Base-by-base conservation (phyloP, 139 green algal genomes). In the Haematococcus lacustris region DNA sequence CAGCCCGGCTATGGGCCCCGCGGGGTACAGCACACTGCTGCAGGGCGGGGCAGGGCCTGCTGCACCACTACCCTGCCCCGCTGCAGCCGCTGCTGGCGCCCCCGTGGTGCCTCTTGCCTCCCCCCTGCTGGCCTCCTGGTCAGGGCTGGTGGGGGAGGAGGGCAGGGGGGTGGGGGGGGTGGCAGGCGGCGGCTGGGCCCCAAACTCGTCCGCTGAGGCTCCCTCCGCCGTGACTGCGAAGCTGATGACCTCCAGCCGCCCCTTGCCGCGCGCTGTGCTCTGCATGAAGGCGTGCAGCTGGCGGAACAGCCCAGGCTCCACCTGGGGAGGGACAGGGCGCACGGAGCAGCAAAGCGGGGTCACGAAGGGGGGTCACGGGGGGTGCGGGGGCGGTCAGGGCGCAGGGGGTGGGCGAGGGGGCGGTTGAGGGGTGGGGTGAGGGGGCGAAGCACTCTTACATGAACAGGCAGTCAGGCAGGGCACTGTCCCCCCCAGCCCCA, bases 261-360 rank as follows among this genome's bases (percentile, higher is more conserved):
- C 90, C 4, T 41, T 60, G 6, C 83, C 81, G 2, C 76, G 80
- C 17, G 74, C 81, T 6, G 68, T 69, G 4, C 78, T 74, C 72
- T 92, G 87, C 73, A 95, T 82, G 38, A 90, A 87, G 63, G 61
- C 79, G 73, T 98, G 87, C 26, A 96, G 78, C 0, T 85, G 75
- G 0, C 95, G 82, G 82, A 96, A 99, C 41, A 78, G 76, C 3
- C 93, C 91, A 17, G 95, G 95, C 67, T 98, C 95, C 13, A 96
- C 85, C 71, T 92, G 83, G 62, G 73, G n/a, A n/a, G 33, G 17
- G 13, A 35, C 9, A 35, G 57, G 25, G 17, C 57, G 28, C 57
- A 30, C 28, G 32, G 57, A n/a, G n/a, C 28, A 43, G 61, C 61
- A 67, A 5, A 67, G 30, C 4, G 5, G 3, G 28, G 30, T 25